Evolutionary conservation across 2,329 filamentous ascomycete species (phyloP), one percentile per base, ranked within the genome.

Genomic region (Xylariaceae sp.): DNA sequence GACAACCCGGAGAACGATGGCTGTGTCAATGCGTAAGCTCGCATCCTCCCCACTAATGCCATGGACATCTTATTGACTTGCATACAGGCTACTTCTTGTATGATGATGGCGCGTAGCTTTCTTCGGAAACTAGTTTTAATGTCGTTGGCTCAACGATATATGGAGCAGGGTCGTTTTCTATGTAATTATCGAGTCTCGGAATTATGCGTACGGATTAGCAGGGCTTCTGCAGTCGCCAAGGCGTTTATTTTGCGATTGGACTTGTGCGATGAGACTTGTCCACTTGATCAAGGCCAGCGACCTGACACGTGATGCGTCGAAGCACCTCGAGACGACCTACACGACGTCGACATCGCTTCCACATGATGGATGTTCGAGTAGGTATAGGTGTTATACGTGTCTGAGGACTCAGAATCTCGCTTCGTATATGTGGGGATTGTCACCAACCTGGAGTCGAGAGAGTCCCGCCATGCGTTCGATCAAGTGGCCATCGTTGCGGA

Each of bases 1-100:
- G 49, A 81, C 70, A 78, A 78, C 65, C 76, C 76, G 2, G 78
- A 80, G 69, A 76, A 62, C 37, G 61, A 62, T 35, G 62, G 62
- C 3, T 58, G 77, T 62, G 72, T 79, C 60, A 80, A 80, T 65
- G 75, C 73, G 49, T 51, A 51, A 51, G 49, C 13, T 45, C 18
- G 18, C 8, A 6, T 30, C 18, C 13, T 18, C 35, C 23, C 5
- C 9, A 15, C 13, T 23, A 10, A 13, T n/a, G 3, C n/a, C 42
- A 6, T 10, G 11, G 8, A 37, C 13, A 53, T 42, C 11, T 11
- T n/a, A 15, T 35, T 51, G 49, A 51, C 49, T 51, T 15, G 49
- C 11, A 51, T 35, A 13, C 11, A 51, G 49, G 49, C 49, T 51
- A n/a, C 49, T 51, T 35, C 49, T 51, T 35, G 49, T 51, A n/a